These are phyloP conservation scores for Parietaria judaica DNA, from an alignment of 306 rosid species.

Conservation along the genomic window DNA sequence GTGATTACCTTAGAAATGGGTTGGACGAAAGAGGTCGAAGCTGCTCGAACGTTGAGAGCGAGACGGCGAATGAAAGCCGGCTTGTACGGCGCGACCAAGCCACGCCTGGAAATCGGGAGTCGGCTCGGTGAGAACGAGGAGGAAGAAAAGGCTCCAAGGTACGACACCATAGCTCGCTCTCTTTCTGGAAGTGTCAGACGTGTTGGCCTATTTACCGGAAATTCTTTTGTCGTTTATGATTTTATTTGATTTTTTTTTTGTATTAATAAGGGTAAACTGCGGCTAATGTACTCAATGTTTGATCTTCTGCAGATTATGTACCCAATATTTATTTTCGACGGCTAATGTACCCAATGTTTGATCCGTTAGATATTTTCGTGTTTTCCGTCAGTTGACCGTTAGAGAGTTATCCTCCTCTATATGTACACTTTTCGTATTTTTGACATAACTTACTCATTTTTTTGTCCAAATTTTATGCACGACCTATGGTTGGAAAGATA, in stretches of 20 bases:
- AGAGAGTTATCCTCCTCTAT: no score
- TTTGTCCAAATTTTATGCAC: no score
- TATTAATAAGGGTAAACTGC: no score
- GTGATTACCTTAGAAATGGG: conserved; percentile 19
- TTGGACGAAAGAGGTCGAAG: conserved; percentile 32
- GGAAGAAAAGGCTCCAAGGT: conserved; percentile 13
- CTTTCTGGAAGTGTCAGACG: neutral
- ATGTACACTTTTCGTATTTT: no score
- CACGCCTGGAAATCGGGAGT: conserved; percentile 19
- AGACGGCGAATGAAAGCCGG: conserved; percentile 24
- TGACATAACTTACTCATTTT: no score
- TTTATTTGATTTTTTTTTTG: neutral
- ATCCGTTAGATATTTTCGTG: no score
- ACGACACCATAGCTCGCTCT: conserved; percentile 30
- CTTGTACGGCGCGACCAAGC: conserved; percentile 19
- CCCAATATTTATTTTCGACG: no score
- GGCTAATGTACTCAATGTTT: no score
- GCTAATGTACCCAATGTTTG: no score
- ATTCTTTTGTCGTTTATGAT: neutral
- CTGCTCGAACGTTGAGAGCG: conserved; percentile 27
- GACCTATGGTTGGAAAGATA: no score
- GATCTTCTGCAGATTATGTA: no score
- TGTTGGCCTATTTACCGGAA: neutral
- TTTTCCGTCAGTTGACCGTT: no score
- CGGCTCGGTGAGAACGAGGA: conserved; percentile 13